A percentile compares a stretch with the other conserved stretches of the same genome.
Conservation (phyloP, 106 monocot species). For the Phalaenopsis equestris region DNA sequence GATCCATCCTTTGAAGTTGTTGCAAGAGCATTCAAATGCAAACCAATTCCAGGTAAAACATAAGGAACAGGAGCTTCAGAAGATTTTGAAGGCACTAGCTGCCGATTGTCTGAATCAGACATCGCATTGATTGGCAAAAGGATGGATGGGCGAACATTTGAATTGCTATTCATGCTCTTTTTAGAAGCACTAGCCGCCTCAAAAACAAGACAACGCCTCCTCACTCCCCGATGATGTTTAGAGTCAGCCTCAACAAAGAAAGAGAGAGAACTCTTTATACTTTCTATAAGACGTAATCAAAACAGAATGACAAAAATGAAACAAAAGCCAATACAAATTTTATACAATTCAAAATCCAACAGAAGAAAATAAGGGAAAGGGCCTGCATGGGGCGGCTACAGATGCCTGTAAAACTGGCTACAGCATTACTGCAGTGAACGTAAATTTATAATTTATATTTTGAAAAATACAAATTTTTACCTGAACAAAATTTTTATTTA, state of each 20-base stretch:
- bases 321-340: not conserved
- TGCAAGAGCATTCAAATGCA: constrained; percentile 90
- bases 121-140: constrained; percentile 24
- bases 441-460: no score
- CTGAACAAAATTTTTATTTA: no score
- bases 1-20: constrained; percentile 41
- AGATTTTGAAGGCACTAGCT: constrained; percentile 19
- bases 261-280: not conserved
- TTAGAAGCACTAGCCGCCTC: constrained; percentile 42
- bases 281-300: not conserved
- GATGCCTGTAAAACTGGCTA: no score
- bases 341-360: not conserved
- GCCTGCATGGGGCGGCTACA: not conserved
- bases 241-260: constrained; percentile 44
- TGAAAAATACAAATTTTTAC: no score
- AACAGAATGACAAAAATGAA: not conserved
- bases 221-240: constrained; percentile 58
- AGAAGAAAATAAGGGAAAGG: not conserved
- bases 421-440: no score
- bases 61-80: constrained; percentile 18
- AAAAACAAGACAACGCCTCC: constrained; percentile 84
- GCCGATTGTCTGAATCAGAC: constrained; percentile 20
- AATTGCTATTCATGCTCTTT: constrained; percentile 16
- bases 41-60: constrained; percentile 68
- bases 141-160: constrained; percentile 11